These are phyloP conservation scores for Phytopythium delawarense DNA, from an alignment of 352 stramenopile genomes.

Conservation along the genomic window DNA sequence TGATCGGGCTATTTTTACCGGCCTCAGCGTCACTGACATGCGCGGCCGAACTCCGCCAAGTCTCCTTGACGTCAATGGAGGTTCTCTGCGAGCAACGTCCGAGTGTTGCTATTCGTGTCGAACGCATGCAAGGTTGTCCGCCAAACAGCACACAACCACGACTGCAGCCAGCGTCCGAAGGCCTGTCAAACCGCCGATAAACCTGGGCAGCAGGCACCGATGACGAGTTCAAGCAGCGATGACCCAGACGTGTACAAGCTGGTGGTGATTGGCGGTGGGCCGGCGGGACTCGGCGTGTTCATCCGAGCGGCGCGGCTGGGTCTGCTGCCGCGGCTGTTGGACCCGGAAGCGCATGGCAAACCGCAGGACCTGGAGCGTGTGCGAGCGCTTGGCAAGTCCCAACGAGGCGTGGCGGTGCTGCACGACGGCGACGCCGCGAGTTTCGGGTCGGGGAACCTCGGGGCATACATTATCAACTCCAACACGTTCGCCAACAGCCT, in stretches of 20 bases:
- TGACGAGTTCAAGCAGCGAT: constrained; percentile 9
- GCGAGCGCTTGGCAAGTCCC: constrained; percentile 33
- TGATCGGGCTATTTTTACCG: not conserved
- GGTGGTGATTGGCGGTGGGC: constrained; percentile 63
- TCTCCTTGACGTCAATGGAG: not conserved
- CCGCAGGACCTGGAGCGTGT: constrained; percentile 34
- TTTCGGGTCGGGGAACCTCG: constrained; percentile 68
- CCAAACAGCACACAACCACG: not conserved
- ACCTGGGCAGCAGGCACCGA: not conserved
- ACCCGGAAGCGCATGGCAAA: constrained; percentile 39
- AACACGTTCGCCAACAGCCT: constrained; percentile 82
- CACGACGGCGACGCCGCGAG: constrained; percentile 48
- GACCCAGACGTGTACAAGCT: constrained; percentile 60
- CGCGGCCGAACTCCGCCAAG: not conserved
- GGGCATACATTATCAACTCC: constrained; percentile 80
- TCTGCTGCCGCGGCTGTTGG: constrained; percentile 44
- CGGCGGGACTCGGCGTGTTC: constrained; percentile 72
- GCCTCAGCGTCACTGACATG: not conserved
- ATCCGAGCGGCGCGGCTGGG: constrained; percentile 64
- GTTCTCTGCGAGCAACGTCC: not conserved
- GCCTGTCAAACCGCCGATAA: not conserved
- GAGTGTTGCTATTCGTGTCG: constrained; percentile 1
- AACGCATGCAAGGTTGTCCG: not conserved
- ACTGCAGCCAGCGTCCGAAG: not conserved
- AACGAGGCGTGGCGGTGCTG: constrained; percentile 58